Conservation (phyloP, 1,284 basidiomycete genomes). For the Trichosporon sp. region DNA sequence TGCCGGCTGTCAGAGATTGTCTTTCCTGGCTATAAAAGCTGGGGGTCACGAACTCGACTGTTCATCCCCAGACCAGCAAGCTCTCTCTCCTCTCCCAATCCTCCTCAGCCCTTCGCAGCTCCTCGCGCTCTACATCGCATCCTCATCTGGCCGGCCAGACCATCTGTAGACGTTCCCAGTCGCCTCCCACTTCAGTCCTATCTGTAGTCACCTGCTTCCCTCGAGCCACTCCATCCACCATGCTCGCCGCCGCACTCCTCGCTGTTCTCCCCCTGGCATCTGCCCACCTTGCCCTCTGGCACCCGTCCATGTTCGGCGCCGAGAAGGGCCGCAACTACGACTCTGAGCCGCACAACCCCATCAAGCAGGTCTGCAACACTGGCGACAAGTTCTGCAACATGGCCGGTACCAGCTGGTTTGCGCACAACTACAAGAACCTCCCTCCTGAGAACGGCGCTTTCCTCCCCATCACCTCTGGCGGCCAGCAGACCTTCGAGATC, state of each 20-base stretch:
- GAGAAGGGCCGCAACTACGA: neutral
- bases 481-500: neutral
- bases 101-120: neutral
- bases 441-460: neutral
- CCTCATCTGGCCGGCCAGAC: no score
- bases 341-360: neutral
- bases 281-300: slow-evolving; percentile 12
- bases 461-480: neutral
- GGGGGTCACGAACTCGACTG: neutral
- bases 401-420: neutral
- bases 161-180: neutral
- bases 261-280: neutral
- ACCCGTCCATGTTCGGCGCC: slow-evolving; percentile 11
- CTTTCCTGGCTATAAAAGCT: neutral
- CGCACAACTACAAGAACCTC: neutral
- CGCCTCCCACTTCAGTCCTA: neutral
- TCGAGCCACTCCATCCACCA: neutral
- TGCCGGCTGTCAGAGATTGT: neutral
- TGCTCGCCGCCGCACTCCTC: slow-evolving; percentile 8
- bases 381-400: neutral
- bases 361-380: neutral
- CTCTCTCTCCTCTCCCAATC: neutral
- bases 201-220: neutral
- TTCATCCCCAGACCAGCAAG: no score
- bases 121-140: neutral